These are phyloP conservation scores for Nemania sp. DNA, from an alignment of 2,329 filamentous ascomycete genomes.

Conservation along the genomic window DNA sequence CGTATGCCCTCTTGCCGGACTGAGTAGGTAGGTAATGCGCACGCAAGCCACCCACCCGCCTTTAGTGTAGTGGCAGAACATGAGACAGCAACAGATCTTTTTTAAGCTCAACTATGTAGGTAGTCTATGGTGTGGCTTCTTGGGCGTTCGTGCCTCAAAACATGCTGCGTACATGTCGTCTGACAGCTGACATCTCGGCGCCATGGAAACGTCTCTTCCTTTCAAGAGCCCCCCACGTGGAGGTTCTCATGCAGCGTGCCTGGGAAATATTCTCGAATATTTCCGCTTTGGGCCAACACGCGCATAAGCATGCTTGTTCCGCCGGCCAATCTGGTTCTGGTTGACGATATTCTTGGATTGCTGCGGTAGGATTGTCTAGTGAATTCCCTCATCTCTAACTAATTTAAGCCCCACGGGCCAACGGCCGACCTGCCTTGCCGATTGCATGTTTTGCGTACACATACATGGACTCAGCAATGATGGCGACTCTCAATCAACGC, in stretches of 20 bases:
- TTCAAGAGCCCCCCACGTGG: conserved; percentile 18
- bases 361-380: neutral
- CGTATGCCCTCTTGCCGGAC: conserved; percentile 7
- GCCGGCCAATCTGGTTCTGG: neutral
- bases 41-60: neutral
- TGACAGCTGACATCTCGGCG: conserved; percentile 28
- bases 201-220: conserved; percentile 11
- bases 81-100: conserved; percentile 8
- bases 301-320: neutral
- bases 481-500: neutral
- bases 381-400: neutral
- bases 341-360: neutral
- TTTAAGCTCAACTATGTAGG: conserved; percentile 2
- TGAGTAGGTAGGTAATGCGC: conserved; percentile 3
- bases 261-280: conserved; percentile 31
- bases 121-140: neutral
- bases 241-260: conserved; percentile 18
- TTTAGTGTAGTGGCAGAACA: neutral
- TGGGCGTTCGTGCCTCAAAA: neutral
- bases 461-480: too few species aligned
- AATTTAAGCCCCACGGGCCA: neutral
- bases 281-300: conserved; percentile 25
- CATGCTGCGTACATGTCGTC: conserved; percentile 16
- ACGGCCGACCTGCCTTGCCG: neutral
- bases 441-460: neutral